Base-by-base conservation (phyloP, 208 protist species). In the Trichomonas vaginalis region DNA sequence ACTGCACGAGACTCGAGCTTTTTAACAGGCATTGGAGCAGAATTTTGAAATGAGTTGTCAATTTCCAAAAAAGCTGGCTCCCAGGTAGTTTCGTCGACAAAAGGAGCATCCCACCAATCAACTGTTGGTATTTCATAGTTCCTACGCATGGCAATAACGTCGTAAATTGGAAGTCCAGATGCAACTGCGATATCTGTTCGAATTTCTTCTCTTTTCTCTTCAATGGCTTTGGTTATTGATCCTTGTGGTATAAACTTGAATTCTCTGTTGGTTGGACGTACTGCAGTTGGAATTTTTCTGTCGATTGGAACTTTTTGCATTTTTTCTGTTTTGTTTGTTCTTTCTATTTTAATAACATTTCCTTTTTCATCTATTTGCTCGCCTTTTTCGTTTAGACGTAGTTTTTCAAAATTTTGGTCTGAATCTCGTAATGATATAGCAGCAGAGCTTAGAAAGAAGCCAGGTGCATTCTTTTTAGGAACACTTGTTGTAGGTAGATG, bases 61-160 rank as follows among this genome's bases (percentile, higher is more conserved):
- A 92, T 45, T 48, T 14, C n/a, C n/a, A n/a, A n/a, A n/a, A n/a
- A n/a, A 0, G 3, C 40, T 39, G 14, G 39, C 12, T 92, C 45
- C n/a, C 27, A 35, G 4, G 35, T 51, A 9, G 8, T 47, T 56
- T 92, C 42, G 17, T 48, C 45, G 10, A 92, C 35, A 51, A 35
- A 92, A 17, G 86, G 86, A n/a, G 17, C 6, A 92, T 92, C 86
- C 86, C 86, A 92, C 86, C 86, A 92, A 51, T 92, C 86, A 56
- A 92, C 45, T 17, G 35, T 17, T 6, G 86, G 86, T 6, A 48
- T 92, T 32, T 92, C 86, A 45, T 39, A 92, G n/a, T 92, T 92
- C 4, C 86, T 9, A 2, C 14, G 2, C 0, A 92, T 4, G 6
- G 86, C 86, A 39, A 92, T 92, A 9, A 45, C 45, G 17, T 92